A percentile compares a stretch with the other conserved stretches of the same genome.
Evolutionary conservation across 106 monocot genomes (phyloP).

Genomic region (Posidonia australis): DNA sequence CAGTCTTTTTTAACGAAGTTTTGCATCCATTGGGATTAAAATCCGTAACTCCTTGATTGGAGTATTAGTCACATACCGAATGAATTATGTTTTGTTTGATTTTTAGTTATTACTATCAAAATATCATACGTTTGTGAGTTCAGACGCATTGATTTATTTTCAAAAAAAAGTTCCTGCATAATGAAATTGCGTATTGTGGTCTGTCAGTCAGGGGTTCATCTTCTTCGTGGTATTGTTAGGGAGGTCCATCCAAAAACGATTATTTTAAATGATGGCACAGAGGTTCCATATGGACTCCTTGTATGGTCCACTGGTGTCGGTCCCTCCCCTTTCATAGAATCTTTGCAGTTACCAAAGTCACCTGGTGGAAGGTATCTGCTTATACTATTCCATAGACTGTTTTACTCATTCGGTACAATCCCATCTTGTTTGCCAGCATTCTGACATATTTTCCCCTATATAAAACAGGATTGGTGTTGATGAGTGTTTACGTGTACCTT

Average conservation of each 20-base stretch:
- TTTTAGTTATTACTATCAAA: too few relatives aligned
- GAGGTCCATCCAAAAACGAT: slow-evolving; percentile 63
- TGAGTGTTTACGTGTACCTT: slow-evolving; percentile 87
- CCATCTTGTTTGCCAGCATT: not conserved
- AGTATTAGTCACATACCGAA: too few relatives aligned
- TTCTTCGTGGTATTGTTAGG: slow-evolving; percentile 81
- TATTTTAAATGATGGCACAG: slow-evolving; percentile 70
- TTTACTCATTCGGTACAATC: not conserved
- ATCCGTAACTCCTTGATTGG: too few relatives aligned
- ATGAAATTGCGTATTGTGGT: too few relatives aligned
- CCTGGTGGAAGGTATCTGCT: slow-evolving; percentile 70
- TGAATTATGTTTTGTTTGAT: too few relatives aligned
- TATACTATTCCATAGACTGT: not conserved
- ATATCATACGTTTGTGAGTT: too few relatives aligned
- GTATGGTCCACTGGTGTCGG: slow-evolving; percentile 99
- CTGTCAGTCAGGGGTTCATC: slow-evolving; percentile 78
- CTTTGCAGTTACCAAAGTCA: slow-evolving; percentile 69
- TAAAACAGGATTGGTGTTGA: slow-evolving; percentile 78
- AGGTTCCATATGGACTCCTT: slow-evolving; percentile 87
- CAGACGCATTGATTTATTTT: too few relatives aligned
- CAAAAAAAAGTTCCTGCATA: too few relatives aligned
- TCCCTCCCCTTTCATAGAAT: slow-evolving; percentile 56
- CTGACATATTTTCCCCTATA: not conserved
- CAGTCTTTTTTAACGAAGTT: too few relatives aligned
- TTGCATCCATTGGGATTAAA: too few relatives aligned